phyloP scores from a whole-genome alignment of 345 rosid species.

The Populus ilicifolia region DNA sequence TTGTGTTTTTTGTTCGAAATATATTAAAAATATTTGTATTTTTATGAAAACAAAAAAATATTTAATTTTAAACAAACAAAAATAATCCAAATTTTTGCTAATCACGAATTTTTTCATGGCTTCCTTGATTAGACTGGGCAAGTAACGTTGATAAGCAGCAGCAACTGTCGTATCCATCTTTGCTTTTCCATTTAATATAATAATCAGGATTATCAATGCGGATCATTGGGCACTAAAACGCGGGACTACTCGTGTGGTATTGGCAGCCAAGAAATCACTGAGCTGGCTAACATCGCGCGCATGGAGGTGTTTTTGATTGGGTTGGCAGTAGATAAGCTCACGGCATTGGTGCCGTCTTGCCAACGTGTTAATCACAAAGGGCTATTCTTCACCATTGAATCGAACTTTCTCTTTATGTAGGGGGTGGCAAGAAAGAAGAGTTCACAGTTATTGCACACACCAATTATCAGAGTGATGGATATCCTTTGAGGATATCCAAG shows the following conservation, averaged over 20 bases:
- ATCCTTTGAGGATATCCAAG: constrained; percentile 10
- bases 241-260: neutral
- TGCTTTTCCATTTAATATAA: neutral
- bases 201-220: neutral
- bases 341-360: neutral
- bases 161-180: neutral
- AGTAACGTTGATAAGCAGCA: too few species aligned
- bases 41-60: too few species aligned
- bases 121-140: too few species aligned
- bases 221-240: neutral
- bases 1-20: too few species aligned
- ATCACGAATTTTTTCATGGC: too few species aligned
- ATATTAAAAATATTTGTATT: too few species aligned
- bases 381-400: neutral
- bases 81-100: too few species aligned
- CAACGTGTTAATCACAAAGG: neutral
- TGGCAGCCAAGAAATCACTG: neutral
- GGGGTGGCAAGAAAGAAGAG: neutral
- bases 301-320: neutral
- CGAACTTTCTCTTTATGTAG: neutral
- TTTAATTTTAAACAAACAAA: too few species aligned
- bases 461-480: neutral
- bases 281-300: neutral
- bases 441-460: neutral
- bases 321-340: neutral